Percentiles rank a stretch among this genome's conserved stretches.
These are phyloP conservation scores for Scleroderma bovista DNA, from an alignment of 768 basidiomycete genomes.

Conservation along the genomic window DNA sequence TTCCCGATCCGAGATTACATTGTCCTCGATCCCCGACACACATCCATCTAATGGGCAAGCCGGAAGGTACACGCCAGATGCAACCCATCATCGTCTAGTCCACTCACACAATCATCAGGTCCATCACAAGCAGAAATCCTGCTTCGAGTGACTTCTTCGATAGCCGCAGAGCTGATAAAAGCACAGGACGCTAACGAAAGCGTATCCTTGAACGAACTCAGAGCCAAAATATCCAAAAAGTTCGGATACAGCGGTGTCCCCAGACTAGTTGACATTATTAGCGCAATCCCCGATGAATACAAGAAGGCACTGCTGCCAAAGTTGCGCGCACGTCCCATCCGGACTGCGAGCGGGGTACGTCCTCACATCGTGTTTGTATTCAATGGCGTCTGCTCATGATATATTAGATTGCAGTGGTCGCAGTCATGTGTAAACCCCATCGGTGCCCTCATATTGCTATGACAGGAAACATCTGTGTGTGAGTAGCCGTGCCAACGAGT, in stretches of 20 bases:
- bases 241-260: constrained; percentile 83
- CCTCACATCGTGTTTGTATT: background rate
- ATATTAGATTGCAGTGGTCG: constrained; percentile 89
- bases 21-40: background rate
- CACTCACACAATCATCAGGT: constrained; percentile 32
- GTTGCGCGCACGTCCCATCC: constrained; percentile 87
- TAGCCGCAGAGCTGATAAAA: constrained; percentile 90
- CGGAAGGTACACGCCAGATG: background rate
- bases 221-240: constrained; percentile 87
- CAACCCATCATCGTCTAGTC: background rate
- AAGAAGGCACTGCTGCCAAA: constrained; percentile 88
- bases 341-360: constrained; percentile 93
- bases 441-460: constrained; percentile 99
- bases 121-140: constrained; percentile 89
- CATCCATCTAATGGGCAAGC: background rate
- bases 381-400: background rate
- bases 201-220: constrained; percentile 84
- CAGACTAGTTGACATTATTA: constrained; percentile 94
- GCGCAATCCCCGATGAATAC: constrained; percentile 96
- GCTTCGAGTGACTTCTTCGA: constrained; percentile 87
- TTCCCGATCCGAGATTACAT: background rate
- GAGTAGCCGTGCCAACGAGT: constrained; percentile 22
- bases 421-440: constrained; percentile 99
- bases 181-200: constrained; percentile 73
- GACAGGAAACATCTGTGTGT: constrained; percentile 99